Conservation (phyloP, 2,329 filamentous ascomycete species). For the Venturia nashicola region DNA sequence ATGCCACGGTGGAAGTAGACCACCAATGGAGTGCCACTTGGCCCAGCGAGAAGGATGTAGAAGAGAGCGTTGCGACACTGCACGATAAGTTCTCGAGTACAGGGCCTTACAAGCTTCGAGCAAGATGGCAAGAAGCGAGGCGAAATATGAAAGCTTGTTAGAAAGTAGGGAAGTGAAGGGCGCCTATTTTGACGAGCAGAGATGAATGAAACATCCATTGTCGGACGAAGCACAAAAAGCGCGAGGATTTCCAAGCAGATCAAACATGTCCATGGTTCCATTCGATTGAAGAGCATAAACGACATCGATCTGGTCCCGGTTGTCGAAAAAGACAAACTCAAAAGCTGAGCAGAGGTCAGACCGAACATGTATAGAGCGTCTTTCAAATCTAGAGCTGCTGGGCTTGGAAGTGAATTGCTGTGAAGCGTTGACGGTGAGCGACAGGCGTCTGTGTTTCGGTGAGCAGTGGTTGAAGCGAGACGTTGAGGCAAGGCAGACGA, state of each 20-base stretch:
- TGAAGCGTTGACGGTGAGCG: too few relatives aligned
- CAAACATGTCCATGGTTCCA: too few relatives aligned
- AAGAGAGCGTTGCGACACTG: slow-evolving; percentile 1
- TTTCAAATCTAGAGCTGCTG: too few relatives aligned
- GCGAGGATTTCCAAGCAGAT: not conserved
- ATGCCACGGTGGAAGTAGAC: slow-evolving; percentile 4
- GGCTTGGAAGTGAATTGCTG: too few relatives aligned
- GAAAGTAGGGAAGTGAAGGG: not conserved
- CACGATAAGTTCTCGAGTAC: slow-evolving; percentile 10
- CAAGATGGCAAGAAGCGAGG: not conserved
- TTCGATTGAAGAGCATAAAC: too few relatives aligned
- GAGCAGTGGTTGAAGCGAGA: too few relatives aligned
- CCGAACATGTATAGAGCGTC: too few relatives aligned
- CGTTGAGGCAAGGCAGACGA: too few relatives aligned
- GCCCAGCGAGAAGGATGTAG: slow-evolving; percentile 5
- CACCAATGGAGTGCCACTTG: slow-evolving; percentile 5
- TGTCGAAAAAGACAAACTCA: too few relatives aligned
- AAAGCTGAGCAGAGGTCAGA: too few relatives aligned
- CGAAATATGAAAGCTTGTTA: not conserved
- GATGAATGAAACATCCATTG: not conserved
- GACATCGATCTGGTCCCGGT: too few relatives aligned
- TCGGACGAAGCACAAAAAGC: not conserved
- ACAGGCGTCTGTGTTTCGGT: too few relatives aligned
- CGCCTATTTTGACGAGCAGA: not conserved
- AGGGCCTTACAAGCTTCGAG: not conserved